These are phyloP conservation scores for Yamadazyma akitaensis DNA, from an alignment of 805 yeast genomes.

Conservation along the genomic window DNA sequence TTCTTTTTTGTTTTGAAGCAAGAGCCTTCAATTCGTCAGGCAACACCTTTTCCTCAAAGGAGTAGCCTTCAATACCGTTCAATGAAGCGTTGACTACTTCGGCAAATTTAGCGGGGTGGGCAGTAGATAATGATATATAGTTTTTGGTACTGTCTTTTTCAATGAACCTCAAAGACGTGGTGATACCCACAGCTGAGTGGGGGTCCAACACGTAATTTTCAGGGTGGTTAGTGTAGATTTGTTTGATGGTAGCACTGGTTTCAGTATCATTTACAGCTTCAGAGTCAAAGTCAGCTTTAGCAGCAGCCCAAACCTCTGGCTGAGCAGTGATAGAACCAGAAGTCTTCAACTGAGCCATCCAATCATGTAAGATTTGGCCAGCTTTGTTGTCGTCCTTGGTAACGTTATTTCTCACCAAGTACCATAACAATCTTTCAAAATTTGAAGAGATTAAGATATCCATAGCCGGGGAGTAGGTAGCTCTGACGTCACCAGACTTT, in stretches of 20 bases:
- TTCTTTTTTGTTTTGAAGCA: slow-evolving; percentile 68
- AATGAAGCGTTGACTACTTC: slow-evolving; percentile 91
- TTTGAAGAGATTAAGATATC: slow-evolving; percentile 93
- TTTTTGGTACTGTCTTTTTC: slow-evolving; percentile 40
- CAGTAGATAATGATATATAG: slow-evolving; percentile 84
- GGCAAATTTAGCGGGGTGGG: slow-evolving; percentile 98
- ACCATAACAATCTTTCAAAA: slow-evolving; percentile 96
- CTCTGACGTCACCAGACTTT: slow-evolving; percentile 69
- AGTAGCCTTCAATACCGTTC: slow-evolving; percentile 61
- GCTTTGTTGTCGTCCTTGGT: slow-evolving; percentile 60
- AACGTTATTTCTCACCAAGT: slow-evolving; percentile 71
- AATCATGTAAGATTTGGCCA: slow-evolving; percentile 63
- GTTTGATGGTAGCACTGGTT: slow-evolving; percentile 75
- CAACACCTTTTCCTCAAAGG: slow-evolving; percentile 82
- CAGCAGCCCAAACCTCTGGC: slow-evolving; percentile 57
- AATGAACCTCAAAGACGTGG: slow-evolving; percentile 66
- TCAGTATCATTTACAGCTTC: slow-evolving; percentile 76
- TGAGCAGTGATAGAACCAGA: slow-evolving; percentile 77
- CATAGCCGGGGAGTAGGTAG: slow-evolving; percentile 97
- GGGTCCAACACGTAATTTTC: slow-evolving; percentile 87
- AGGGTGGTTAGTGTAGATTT: slow-evolving; percentile 56
- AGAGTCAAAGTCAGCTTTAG: slow-evolving; percentile 68
- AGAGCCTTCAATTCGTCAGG: slow-evolving; percentile 83
- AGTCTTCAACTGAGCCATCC: slow-evolving; percentile 77
- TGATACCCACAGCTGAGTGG: slow-evolving; percentile 93